A percentile compares a stretch with the other conserved stretches of the same genome.
Evolutionary conservation across 2,329 filamentous ascomycete genomes (phyloP).

Genomic region (Fusarium illudens): DNA sequence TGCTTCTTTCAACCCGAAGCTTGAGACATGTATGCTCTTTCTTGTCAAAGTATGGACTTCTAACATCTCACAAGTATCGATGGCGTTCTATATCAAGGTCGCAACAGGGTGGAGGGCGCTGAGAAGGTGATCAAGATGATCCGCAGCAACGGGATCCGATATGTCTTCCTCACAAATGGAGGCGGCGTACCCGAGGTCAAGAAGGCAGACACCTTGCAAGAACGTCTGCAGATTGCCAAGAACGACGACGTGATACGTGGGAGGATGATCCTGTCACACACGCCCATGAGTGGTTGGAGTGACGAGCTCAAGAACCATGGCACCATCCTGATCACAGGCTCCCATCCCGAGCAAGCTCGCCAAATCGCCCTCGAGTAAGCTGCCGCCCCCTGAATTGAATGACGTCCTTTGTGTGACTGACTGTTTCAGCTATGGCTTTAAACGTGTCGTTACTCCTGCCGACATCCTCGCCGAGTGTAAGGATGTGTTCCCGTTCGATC

Average conservation of each 20-base stretch:
- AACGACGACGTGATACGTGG: conserved; percentile 47
- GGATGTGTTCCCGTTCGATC: conserved; percentile 83
- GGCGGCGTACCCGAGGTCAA: conserved; percentile 80
- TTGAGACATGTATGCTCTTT: not conserved
- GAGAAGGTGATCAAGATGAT: conserved; percentile 77
- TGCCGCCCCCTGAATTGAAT: conserved; percentile 14
- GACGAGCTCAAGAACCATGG: conserved; percentile 47
- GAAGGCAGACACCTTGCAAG: conserved; percentile 47
- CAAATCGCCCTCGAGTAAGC: conserved; percentile 73
- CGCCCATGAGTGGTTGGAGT: conserved; percentile 75
- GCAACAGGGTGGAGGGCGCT: conserved; percentile 81
- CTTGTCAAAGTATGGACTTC: not conserved
- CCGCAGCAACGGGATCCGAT: conserved; percentile 79
- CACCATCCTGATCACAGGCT: conserved; percentile 79
- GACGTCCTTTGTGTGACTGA: conserved; percentile 6
- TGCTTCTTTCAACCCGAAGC: not conserved
- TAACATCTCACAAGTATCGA: conserved; percentile 69
- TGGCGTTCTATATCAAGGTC: conserved; percentile 89
- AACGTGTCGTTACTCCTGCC: conserved; percentile 82
- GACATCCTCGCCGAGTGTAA: conserved; percentile 82
- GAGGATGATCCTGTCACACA: conserved; percentile 80
- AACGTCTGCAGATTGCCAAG: conserved; percentile 45
- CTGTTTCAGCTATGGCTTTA: conserved; percentile 71
- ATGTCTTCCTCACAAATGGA: conserved; percentile 95
- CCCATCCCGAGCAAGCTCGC: conserved; percentile 72